Base-by-base conservation (phyloP, 257 asterid species). In the Penstemon barbatus region DNA sequence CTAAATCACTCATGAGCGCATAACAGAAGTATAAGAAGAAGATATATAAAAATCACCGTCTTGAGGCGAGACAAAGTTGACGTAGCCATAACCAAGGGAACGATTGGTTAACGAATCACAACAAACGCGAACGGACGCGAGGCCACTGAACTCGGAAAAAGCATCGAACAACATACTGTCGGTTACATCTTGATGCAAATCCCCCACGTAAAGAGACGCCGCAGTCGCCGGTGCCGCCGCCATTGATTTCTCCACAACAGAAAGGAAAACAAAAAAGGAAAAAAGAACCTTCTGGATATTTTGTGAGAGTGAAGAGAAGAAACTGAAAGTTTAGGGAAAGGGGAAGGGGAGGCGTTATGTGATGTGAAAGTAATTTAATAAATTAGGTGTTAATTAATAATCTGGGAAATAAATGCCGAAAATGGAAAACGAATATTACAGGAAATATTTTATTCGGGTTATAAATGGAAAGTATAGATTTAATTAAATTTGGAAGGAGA, bases 171-270 rank as follows among this genome's bases (percentile, higher is more conserved):
- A 38, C 71, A 68, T 45, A 1, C 61, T 74, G 15, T 84, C 90
- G 61, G 77, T 82, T 62, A 82, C 82, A 61, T 80, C 87, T 15
- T 15, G 74, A 5, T 72, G 84, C 77, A 84, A 66, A 75, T 82
- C 90, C 15, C 87, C 90, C 9, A 84, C 87, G 76, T 84, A 84
- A 50, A 84, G 84, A 41, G 87, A 80, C 74, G 81, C 81, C 33
- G 33, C 33, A 25, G 33, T 25, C 33, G 33, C 33, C 65, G 77
- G 56, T 3, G 49, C 71, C 59, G 74, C 62, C 72, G 84, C 84
- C 88, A 83, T 83, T 15, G 8, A 11, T 67, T 52, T 11, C 40
- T 25, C 33, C 11, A 10, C 50, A 25, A 3, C 9, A 41, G 46
- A 37, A 56, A 45, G 57, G 69, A 5, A 42, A 8, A 41, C 2